Percentiles rank a stretch among this genome's conserved stretches.
These are phyloP conservation scores for Anisodus acutangulus DNA, from an alignment of 257 asterid species.

Conservation along the genomic window DNA sequence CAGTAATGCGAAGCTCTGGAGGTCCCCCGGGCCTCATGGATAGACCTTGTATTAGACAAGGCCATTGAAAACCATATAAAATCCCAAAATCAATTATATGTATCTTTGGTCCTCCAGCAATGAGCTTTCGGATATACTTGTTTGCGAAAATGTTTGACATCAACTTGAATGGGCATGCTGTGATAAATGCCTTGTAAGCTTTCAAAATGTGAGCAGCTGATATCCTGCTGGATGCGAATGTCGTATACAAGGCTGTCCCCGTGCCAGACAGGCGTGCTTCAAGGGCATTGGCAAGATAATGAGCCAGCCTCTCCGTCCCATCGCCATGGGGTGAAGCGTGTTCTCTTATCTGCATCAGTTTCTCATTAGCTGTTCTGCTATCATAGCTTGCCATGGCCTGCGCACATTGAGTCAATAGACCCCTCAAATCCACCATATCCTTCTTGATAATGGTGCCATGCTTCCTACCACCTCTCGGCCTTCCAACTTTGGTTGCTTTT, in stretches of 20 bases:
- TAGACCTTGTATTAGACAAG: constrained; percentile 49
- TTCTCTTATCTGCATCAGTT: constrained; percentile 44
- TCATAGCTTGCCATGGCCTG: constrained; percentile 46
- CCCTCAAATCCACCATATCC: constrained; percentile 50
- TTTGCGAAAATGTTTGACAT: constrained; percentile 43
- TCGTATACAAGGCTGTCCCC: constrained; percentile 44
- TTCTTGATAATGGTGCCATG: constrained; percentile 34
- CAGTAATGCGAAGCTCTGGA: constrained; percentile 46
- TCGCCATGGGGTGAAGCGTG: constrained; percentile 48
- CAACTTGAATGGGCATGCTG: constrained; percentile 46
- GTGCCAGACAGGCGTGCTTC: constrained; percentile 49
- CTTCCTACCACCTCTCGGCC: constrained; percentile 37
- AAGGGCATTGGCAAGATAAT: constrained; percentile 47
- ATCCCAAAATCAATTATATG: constrained; percentile 53
- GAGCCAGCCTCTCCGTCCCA: constrained; percentile 48
- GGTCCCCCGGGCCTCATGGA: constrained; percentile 46
- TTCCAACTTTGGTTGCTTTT: constrained; percentile 36
- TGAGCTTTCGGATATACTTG: constrained; percentile 35
- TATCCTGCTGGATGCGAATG: constrained; percentile 34
- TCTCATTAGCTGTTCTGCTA: constrained; percentile 42
- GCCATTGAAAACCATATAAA: constrained; percentile 52
- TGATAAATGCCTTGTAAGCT: constrained; percentile 41
- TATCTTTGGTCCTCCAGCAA: constrained; percentile 37
- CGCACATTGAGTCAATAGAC: constrained; percentile 48
- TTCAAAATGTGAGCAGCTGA: constrained; percentile 46